Conservation (phyloP, 1,139 yeast genomes). For the Diutina ranongensis region DNA sequence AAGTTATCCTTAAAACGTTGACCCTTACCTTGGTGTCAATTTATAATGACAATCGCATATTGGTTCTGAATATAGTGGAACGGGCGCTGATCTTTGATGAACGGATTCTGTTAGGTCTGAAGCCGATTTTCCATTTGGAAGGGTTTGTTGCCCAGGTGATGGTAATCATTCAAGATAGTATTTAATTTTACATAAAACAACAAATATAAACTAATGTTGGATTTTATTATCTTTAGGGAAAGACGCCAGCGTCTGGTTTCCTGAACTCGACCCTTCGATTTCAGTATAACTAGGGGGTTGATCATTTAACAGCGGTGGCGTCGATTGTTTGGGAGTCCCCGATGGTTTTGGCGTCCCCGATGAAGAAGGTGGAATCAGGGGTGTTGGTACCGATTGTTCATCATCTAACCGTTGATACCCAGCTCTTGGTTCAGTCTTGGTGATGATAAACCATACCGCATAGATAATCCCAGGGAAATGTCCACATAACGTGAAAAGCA, state of each 20-base stretch:
- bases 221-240: not conserved
- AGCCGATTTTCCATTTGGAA: slow-evolving; percentile 88
- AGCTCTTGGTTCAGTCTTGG: not conserved
- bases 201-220: not conserved
- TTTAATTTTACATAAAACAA: not conserved
- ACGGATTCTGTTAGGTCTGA: slow-evolving; percentile 73
- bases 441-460: slow-evolving; percentile 21
- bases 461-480: slow-evolving; percentile 28
- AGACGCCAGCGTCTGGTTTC: not conserved
- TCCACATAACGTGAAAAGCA: slow-evolving; percentile 21
- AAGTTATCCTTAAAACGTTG: slow-evolving; percentile 59
- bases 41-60: slow-evolving; percentile 20
- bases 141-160: slow-evolving; percentile 86
- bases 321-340: not conserved
- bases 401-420: slow-evolving; percentile 4
- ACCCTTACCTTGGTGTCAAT: slow-evolving; percentile 41
- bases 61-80: slow-evolving; percentile 45
- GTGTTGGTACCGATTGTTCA: not conserved
- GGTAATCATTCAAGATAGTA: slow-evolving; percentile 30
- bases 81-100: slow-evolving; percentile 76
- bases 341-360: not conserved
- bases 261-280: not conserved
- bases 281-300: not conserved
- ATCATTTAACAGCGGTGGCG: not conserved
- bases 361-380: not conserved